Evolutionary conservation across 345 rosid species (phyloP).

Genomic region (Rubroshorea leprosula): DNA sequence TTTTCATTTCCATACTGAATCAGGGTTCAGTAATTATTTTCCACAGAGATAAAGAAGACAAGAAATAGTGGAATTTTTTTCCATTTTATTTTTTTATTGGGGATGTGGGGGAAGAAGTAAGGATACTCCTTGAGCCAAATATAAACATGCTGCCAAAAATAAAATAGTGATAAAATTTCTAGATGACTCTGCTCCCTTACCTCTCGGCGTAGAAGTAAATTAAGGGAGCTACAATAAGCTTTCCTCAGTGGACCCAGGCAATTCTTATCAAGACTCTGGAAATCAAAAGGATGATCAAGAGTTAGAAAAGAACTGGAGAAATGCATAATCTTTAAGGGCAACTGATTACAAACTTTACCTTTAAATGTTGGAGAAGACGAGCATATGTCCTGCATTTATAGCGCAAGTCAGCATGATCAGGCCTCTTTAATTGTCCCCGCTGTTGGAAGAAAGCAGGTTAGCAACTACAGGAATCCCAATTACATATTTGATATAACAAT

Average conservation of each 20-base stretch:
- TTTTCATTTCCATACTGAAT: too few relatives aligned
- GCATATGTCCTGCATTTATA: conserved; percentile 99
- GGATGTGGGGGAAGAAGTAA: not conserved
- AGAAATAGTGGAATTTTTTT: too few relatives aligned
- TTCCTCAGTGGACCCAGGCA: conserved; percentile 88
- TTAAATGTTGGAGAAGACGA: conserved; percentile 93
- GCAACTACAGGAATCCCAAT: conserved; percentile 15
- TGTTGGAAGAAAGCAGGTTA: conserved; percentile 34
- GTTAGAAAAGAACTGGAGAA: conserved; percentile 12
- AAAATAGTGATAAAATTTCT: not conserved
- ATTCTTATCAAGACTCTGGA: conserved; percentile 84
- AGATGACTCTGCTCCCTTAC: conserved; percentile 35
- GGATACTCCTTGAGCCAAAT: too few relatives aligned
- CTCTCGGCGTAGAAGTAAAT: conserved; percentile 98
- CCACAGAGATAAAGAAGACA: not conserved
- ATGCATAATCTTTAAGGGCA: conserved; percentile 8
- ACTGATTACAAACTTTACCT: conserved; percentile 38
- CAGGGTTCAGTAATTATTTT: too few relatives aligned
- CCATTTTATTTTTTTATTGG: not conserved
- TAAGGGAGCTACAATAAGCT: conserved; percentile 95
- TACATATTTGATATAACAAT: conserved; percentile 8
- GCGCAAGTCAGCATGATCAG: conserved; percentile 98
- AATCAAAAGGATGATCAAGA: conserved; percentile 12
- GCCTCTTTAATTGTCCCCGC: conserved; percentile 98
- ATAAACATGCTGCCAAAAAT: too few relatives aligned